Conservation (phyloP, 805 yeast genomes). For the Phaffomyces antillensis region DNA sequence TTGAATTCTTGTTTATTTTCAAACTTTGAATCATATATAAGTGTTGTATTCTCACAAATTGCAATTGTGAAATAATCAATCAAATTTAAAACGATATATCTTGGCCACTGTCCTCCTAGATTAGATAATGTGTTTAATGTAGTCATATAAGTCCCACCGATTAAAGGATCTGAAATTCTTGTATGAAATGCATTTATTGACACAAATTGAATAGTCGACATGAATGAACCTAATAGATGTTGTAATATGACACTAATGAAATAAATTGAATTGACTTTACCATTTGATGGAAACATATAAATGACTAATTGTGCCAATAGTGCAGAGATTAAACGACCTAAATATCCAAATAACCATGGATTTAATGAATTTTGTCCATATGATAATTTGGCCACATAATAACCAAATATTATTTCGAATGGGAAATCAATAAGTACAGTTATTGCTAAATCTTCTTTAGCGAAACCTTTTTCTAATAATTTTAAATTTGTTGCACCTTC, state of each 20-base stretch:
- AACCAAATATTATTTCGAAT: slow-evolving; percentile 90
- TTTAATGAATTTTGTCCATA: slow-evolving; percentile 64
- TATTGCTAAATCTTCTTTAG: slow-evolving; percentile 88
- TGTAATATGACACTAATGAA: slow-evolving; percentile 71
- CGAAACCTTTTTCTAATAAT: slow-evolving; percentile 81
- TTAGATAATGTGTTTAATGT: slow-evolving; percentile 86
- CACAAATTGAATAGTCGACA: slow-evolving; percentile 94
- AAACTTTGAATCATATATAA: slow-evolving; percentile 12
- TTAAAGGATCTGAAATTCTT: slow-evolving; percentile 86
- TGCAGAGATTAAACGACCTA: slow-evolving; percentile 77
- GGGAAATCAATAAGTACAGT: slow-evolving; percentile 94
- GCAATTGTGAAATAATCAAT: slow-evolving; percentile 75
- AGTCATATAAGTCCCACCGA: slow-evolving; percentile 98
- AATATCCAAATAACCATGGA: slow-evolving; percentile 87
- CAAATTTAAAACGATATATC: slow-evolving; percentile 66
- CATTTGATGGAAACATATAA: slow-evolving; percentile 53
- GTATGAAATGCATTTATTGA: slow-evolving; percentile 94
- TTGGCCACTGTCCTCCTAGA: slow-evolving; percentile 97
- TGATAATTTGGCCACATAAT: slow-evolving; percentile 94
- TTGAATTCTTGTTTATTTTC: slow-evolving; percentile 27
- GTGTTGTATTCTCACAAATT: slow-evolving; percentile 35
- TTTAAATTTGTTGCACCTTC: slow-evolving; percentile 94
- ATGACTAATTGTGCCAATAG: slow-evolving; percentile 68
- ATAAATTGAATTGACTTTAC: slow-evolving; percentile 43
- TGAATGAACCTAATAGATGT: slow-evolving; percentile 81